Evolutionary conservation across 805 yeast genomes (phyloP), one percentile per base, ranked within the genome.

Genomic region (Ogataea paraovalis): DNA sequence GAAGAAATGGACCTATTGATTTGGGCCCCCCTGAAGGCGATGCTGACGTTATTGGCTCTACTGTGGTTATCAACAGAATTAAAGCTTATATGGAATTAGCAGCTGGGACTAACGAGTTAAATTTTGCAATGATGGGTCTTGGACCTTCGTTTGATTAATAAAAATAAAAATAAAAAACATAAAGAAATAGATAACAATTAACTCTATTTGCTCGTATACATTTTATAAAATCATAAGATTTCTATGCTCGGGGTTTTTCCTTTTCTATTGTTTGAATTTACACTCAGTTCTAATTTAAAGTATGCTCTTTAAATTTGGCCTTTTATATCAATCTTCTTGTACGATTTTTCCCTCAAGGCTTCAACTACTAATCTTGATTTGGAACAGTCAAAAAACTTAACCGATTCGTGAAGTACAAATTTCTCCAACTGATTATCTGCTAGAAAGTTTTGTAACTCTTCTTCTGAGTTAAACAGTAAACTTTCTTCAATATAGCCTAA

Each of bases 71-170:
- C 10, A 66, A 72, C 3, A 78, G 85, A 55, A 80, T 92, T 41
- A 78, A 80, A 52, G 75, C 77, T 55, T 91, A 87, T 62, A 78
- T 90, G 72, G 73, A 76, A 40, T 66, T 75, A 43, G 80, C 87
- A 5, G 82, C 76, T 54, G 87, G 79, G 18, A 70, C 66, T 22
- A 79, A 82, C 57, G 76, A 76, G 50, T 66, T 80, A 54, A 79
- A 79, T 44, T 90, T 88, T 66, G 85, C 94, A 9, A 69, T 90
- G 61, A 78, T 90, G 70, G 96, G 95, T 0, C 60, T 88, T 40
- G 85, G 80, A 1, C 87, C 89, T 6, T 62, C 75, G 1, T 64
- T 72, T 48, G 78, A 74, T 48, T 73, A 50, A 59, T 18, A 22
- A 18, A 28, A 10, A 25, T 25, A 25, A 25, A 25, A 25, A 25